Evolutionary conservation across 129 eudicot genomes (phyloP), one percentile per base, ranked within the genome.

Genomic region (Centella asiatica): DNA sequence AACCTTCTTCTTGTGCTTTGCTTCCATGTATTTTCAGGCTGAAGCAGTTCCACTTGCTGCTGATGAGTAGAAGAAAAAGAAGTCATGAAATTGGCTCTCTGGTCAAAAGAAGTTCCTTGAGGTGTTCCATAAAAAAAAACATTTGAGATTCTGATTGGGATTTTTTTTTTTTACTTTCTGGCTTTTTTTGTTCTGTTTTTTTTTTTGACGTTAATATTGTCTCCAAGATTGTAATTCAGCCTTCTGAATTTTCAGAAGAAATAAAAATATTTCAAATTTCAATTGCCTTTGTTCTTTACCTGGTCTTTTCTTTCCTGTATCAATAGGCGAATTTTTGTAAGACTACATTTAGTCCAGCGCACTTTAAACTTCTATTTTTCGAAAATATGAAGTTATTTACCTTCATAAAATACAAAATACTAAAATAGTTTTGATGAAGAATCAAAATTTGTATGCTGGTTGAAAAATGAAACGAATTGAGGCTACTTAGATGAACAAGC

Each of bases 1-100:
- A 4, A 29, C 15, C 0, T 29, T 17, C n/a, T 20, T 24, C 15
- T 33, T 42, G 19, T 42, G 27, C 4, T 9, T 56, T 10, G 28
- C 0, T 29, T 60, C n/a, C n/a, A n/a, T n/a, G n/a, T n/a, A n/a
- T n/a, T n/a, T 72, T 25, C 76, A 87, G 95, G 95, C 95, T 54
- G 95, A 78, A 56, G 77, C 86, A 44, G 94, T 88, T 74, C 96
- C 94, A 5, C 67, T 75, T 68, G 95, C 95, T 52, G 80, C 65
- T 20, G 83, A 74, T 54, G 57, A 83, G 83, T 80, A 64, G 66
- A 65, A 17, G 57, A 34, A 34, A 44, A 45, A 45, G 27, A 32
- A 68, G 13, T 23, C 42, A 37, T 54, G 3, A 31, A 0, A 22
- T 28, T 14, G 67, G 24, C n/a, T n/a, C n/a, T n/a, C 26, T 64